Conservation (phyloP, 2,329 filamentous ascomycete species). For the Dactylonectria estremocensis region DNA sequence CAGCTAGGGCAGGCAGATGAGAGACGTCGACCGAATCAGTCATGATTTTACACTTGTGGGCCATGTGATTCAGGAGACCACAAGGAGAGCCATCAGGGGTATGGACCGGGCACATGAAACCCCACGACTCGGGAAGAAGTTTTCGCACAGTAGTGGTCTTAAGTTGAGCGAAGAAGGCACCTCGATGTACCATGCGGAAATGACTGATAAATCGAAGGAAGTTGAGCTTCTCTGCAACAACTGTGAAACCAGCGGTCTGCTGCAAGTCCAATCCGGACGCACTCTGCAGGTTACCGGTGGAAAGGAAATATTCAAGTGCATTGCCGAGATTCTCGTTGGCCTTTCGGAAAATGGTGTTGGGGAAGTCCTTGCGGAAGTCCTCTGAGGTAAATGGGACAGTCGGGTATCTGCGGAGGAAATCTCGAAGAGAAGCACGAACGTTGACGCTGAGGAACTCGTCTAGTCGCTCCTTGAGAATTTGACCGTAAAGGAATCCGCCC, state of each 20-base stretch:
- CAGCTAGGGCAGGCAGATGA: constrained; percentile 79
- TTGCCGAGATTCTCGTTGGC: constrained; percentile 92
- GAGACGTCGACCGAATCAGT: constrained; percentile 83
- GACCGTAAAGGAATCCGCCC: constrained; percentile 93
- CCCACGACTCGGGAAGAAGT: constrained; percentile 96
- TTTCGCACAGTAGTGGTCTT: constrained; percentile 98
- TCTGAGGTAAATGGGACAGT: constrained; percentile 83
- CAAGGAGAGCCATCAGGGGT: constrained; percentile 97
- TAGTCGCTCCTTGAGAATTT: constrained; percentile 94
- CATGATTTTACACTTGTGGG: constrained; percentile 93
- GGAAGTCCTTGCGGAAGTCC: constrained; percentile 85
- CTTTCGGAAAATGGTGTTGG: constrained; percentile 81
- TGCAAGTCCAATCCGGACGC: constrained; percentile 94
- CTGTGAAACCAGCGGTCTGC: constrained; percentile 94
- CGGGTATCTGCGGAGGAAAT: constrained; percentile 69
- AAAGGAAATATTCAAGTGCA: constrained; percentile 93
- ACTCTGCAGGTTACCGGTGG: constrained; percentile 93
- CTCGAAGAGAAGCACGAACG: constrained; percentile 68
- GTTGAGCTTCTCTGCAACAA: constrained; percentile 99
- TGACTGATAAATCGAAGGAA: constrained; percentile 99
- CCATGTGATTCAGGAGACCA: constrained; percentile 93
- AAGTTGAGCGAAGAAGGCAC: constrained; percentile 97
- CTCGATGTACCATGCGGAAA: constrained; percentile 99
- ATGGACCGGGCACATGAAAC: constrained; percentile 96
- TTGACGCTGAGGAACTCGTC: constrained; percentile 84